Evolutionary conservation across 257 asterid species (phyloP), one percentile per base, ranked within the genome.

Genomic region (Galeopsis tetrahit): DNA sequence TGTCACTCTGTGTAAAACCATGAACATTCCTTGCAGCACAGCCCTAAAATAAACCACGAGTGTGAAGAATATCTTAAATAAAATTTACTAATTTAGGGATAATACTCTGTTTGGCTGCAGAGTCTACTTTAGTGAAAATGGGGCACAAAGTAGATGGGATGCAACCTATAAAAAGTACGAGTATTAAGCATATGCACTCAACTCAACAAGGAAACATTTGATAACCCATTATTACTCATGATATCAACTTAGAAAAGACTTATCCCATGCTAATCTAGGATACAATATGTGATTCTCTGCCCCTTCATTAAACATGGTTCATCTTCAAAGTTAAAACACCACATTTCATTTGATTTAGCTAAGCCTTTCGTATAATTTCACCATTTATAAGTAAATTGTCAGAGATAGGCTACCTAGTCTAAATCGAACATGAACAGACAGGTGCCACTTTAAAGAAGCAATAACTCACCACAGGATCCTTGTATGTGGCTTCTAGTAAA

Each of bases 21-120:
- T 95, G 99, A 75, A 95, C 93, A 85, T 95, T 95, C 81, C 98
- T 83, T 59, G 96, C 99, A 73, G 99, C 98, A 85, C 99, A 95
- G 6, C 99, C 99, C 99, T 95, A 83, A 63, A 79, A 76, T 60
- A 79, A 76, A 7, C 72, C 78, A 75, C 58, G 75, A 72, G 48
- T 67, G 53, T 33, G 13, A 48, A 70, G 65, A 66, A 55, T 68
- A 59, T 48, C 52, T 48, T 66, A 10, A 68, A 34, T 10, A 60
- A 75, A 17, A 51, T 21, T 59, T 40, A 36, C 40, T 51, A 10
- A 31, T 44, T 14, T 17, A 61, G 14, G 14, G 58, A 21, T 65
- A 46, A 31, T 49, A 43, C 55, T 36, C 58, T 34, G 9, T 17
- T 61, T 43, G 11, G 53, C 63, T 7, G 43, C 33, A 61, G 63